Base-by-base conservation (phyloP, 306 rosid genomes). In the Trifolium pratense region DNA sequence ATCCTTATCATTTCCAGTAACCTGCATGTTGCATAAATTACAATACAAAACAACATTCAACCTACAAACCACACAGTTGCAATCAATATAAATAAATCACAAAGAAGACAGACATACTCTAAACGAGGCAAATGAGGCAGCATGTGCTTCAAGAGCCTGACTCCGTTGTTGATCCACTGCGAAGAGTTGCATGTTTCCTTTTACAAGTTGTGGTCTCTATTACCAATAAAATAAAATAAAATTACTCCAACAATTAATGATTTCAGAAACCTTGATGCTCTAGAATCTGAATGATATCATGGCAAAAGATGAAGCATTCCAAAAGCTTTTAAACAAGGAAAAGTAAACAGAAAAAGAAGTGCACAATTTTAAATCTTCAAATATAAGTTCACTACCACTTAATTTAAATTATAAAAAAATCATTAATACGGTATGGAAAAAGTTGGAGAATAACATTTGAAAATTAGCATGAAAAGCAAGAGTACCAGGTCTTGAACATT, bases 131-230 rank as follows among this genome's bases (percentile, higher is more conserved):
- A 88, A 90, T 26, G 96, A 83, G 73, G 96, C 91, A 66, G 96
- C 93, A 88, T 90, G 96, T 75, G 96, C 96, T 84, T 90, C 96
- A 79, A 90, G 93, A 67, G 96, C 91, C 83, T 90, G 96, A 77
- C 96, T 90, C 34, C 93, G 92, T 49, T 88, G 92, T 83, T 90
- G 96, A 18, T 86, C 96, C 78, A 86, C 88, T 26, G 96, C 89
- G 79, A 90, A 90, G 46, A 90, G 93, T 70, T 90, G 96, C 96
- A 90, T 88, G 71, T 86, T 86, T 90, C 96, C 96, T 71, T 88
- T 90, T 31, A 88, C 96, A 25, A 90, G 89, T 76, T 90, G 96
- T 26, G 93, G 96, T 78, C 88, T 88, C 96, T 90, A 53, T 65
- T 70, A 71, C 63, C 63, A 60, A 46, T 70, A 70, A 66, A 70